Percentiles rank a stretch among this genome's conserved stretches.
phyloP scores from a whole-genome alignment of 768 basidiomycete species.

The Chalciporus chontae region DNA sequence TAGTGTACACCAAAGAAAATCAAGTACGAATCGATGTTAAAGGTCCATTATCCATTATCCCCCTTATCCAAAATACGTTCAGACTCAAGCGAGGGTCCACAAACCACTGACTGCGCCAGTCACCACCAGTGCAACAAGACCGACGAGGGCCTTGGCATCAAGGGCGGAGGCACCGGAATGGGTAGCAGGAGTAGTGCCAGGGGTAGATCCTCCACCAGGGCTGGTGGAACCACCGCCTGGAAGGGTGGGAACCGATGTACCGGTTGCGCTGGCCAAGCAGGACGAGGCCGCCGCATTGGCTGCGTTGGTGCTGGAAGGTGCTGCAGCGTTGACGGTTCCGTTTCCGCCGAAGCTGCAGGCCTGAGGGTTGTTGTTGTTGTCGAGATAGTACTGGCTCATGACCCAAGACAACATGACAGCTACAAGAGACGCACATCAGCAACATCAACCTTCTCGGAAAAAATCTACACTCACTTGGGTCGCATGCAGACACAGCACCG shows the following conservation, averaged over 20 bases:
- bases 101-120: constrained; percentile 40
- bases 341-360: constrained; percentile 85
- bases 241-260: constrained; percentile 60
- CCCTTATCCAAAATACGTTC: not conserved
- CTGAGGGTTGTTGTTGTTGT: constrained; percentile 49
- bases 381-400: constrained; percentile 76
- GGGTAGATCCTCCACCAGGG: constrained; percentile 20
- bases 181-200: constrained; percentile 19
- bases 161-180: constrained; percentile 23
- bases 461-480: constrained; percentile 55
- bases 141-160: constrained; percentile 35
- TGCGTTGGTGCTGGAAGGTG: constrained; percentile 46
- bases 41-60: constrained; percentile 1
- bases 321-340: constrained; percentile 64
- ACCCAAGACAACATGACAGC: constrained; percentile 79
- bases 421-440: constrained; percentile 26
- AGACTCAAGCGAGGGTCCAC: constrained; percentile 37
- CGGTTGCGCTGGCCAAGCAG: constrained; percentile 60
- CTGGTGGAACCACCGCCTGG: constrained; percentile 31
- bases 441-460: not conserved
- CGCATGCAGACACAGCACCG: constrained; percentile 72
- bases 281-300: constrained; percentile 58
- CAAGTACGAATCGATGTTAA: not conserved
- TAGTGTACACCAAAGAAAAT: constrained; percentile 3
- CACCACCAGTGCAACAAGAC: constrained; percentile 34